These are phyloP conservation scores for Macrolepiota dolichaula DNA, from an alignment of 768 basidiomycete genomes.

Conservation along the genomic window DNA sequence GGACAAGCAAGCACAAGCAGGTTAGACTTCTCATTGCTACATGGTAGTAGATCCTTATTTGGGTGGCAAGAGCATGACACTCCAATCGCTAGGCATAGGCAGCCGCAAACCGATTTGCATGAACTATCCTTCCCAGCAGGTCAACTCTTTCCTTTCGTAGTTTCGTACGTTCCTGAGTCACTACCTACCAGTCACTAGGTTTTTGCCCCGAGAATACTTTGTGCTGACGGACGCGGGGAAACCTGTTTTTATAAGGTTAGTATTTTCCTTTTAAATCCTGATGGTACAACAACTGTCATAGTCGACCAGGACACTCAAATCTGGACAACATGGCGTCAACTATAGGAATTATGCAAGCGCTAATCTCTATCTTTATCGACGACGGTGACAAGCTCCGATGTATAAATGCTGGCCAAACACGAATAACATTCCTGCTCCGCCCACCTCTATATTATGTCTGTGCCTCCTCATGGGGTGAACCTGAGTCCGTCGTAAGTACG, in stretches of 20 bases:
- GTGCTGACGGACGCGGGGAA: conserved; percentile 95
- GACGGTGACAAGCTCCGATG: conserved; percentile 83
- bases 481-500: conserved; percentile 77
- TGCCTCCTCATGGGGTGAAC: conserved; percentile 91
- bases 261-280: background rate
- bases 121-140: conserved; percentile 40
- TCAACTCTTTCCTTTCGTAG: conserved; percentile 16
- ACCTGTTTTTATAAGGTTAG: conserved; percentile 88
- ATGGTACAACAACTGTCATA: conserved; percentile 20
- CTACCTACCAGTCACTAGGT: conserved; percentile 22
- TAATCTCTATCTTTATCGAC: conserved; percentile 94
- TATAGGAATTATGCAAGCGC: conserved; percentile 91
- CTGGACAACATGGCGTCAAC: conserved; percentile 69
- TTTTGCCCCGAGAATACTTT: conserved; percentile 75
- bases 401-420: conserved; percentile 77
- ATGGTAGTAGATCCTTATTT: conserved; percentile 1
- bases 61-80: conserved; percentile 24
- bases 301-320: conserved; percentile 53
- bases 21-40: conserved; percentile 25
- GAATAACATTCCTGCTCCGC: conserved; percentile 84
- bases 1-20: conserved; percentile 45
- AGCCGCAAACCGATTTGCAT: conserved; percentile 28
- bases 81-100: conserved; percentile 27
- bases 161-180: background rate
- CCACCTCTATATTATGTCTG: conserved; percentile 91